Evolutionary conservation across 116 monocot species (phyloP).

Genomic region (Zostera marina): DNA sequence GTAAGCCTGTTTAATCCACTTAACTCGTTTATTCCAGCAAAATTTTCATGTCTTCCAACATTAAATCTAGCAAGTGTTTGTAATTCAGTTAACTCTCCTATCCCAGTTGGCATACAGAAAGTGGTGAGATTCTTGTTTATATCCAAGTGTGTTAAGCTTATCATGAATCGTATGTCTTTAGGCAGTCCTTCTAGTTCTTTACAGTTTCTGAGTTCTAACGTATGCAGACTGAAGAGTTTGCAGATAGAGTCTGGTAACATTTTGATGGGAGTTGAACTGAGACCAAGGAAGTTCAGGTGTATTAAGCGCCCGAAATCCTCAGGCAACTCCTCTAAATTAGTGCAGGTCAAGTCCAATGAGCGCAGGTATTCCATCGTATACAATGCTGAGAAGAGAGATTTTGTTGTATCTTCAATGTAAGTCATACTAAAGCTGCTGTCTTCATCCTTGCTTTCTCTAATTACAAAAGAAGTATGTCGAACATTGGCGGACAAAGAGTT

Average conservation of each 20-base stretch:
- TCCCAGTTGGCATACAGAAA: slow-evolving; percentile 25
- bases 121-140: slow-evolving; percentile 1
- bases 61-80: slow-evolving; percentile 21
- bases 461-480: no score
- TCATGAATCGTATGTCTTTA: slow-evolving; percentile 7
- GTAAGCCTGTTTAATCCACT: slow-evolving; percentile 15
- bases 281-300: slow-evolving; percentile 31
- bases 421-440: no score
- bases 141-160: slow-evolving; percentile 19
- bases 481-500: no score
- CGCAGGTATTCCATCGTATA: slow-evolving; percentile 10
- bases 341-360: slow-evolving; percentile 25
- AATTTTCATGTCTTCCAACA: slow-evolving; percentile 6
- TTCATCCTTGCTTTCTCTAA: no score
- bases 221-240: slow-evolving; percentile 32
- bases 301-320: slow-evolving; percentile 9
- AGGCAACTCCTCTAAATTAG: slow-evolving; percentile 8
- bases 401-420: no score
- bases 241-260: slow-evolving; percentile 23
- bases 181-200: slow-evolving; percentile 17
- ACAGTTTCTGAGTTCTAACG: slow-evolving; percentile 15
- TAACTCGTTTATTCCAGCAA: slow-evolving; percentile 19
- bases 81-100: slow-evolving; percentile 20
- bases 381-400: background rate
- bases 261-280: slow-evolving; percentile 15